phyloP scores from a whole-genome alignment of 2,329 filamentous ascomycete genomes.

The Venturia carpophila region DNA sequence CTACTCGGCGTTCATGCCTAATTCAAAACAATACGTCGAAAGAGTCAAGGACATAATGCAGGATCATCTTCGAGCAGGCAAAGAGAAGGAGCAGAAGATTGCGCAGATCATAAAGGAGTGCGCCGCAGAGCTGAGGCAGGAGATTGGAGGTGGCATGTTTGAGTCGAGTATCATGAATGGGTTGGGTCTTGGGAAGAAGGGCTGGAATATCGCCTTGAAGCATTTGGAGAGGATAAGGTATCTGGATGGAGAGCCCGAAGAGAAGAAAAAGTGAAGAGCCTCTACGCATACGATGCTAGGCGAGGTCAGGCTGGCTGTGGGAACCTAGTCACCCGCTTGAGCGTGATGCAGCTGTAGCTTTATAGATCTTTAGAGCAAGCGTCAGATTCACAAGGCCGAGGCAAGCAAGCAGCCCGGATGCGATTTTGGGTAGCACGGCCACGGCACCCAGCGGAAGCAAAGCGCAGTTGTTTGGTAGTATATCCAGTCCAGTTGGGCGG shows the following conservation, averaged over 20 bases:
- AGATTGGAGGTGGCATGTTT: not conserved
- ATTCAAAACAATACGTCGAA: constrained; percentile 7
- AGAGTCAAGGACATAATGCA: constrained; percentile 8
- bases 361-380: not conserved
- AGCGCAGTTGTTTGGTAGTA: not conserved
- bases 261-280: not conserved
- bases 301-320: not conserved
- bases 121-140: constrained; percentile 16
- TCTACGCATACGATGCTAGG: not conserved
- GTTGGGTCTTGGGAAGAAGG: constrained; percentile 1
- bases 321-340: not conserved
- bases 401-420: not conserved
- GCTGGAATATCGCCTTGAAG: constrained; percentile 15
- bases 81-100: constrained; percentile 11
- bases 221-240: constrained; percentile 15
- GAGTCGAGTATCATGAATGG: constrained; percentile 10
- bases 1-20: constrained; percentile 16
- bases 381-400: not conserved
- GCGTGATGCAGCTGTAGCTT: not conserved
- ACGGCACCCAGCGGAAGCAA: not conserved
- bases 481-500: not conserved
- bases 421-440: not conserved
- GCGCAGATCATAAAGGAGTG: constrained; percentile 14
- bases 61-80: constrained; percentile 2
- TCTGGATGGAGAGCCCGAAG: not conserved